phyloP scores from a whole-genome alignment of 805 yeast genomes.

The Wickerhamomyces xylosicus region DNA sequence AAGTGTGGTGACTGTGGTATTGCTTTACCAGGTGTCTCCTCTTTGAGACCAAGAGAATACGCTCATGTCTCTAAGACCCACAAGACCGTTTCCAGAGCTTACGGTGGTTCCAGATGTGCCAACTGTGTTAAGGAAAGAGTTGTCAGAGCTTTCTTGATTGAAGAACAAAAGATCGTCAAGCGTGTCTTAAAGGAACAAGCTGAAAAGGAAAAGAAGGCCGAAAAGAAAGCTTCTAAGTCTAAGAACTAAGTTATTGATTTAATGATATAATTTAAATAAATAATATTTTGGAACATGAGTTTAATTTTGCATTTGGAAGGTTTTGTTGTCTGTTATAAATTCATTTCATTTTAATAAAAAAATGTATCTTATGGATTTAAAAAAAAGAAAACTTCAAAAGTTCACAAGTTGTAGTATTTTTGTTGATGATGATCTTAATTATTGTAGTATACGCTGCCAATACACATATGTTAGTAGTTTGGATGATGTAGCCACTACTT shows the following conservation, averaged over 20 bases:
- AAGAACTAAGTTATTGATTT: conserved; percentile 14
- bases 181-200: conserved; percentile 96
- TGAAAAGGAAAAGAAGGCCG: conserved; percentile 70
- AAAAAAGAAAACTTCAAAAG: no score
- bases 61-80: conserved; percentile 91
- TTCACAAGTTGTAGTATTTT: no score
- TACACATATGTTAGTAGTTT: no score
- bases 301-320: conserved; percentile 1
- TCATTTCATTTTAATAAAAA: no score
- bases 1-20: conserved; percentile 78
- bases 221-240: conserved; percentile 28
- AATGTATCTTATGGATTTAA: no score
- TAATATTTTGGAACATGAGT: conserved; percentile 4
- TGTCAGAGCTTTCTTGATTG: conserved; percentile 98
- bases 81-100: conserved; percentile 98
- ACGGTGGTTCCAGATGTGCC: conserved; percentile 99
- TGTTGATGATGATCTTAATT: no score
- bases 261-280: conserved; percentile 5
- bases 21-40: conserved; percentile 78
- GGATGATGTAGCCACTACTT: no score
- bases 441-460: no score
- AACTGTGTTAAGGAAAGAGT: conserved; percentile 99
- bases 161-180: conserved; percentile 99
- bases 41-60: conserved; percentile 98
- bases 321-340: no score